These are phyloP conservation scores for Ustilaginoidea virens DNA, from an alignment of 2,329 filamentous ascomycete genomes.

Conservation along the genomic window DNA sequence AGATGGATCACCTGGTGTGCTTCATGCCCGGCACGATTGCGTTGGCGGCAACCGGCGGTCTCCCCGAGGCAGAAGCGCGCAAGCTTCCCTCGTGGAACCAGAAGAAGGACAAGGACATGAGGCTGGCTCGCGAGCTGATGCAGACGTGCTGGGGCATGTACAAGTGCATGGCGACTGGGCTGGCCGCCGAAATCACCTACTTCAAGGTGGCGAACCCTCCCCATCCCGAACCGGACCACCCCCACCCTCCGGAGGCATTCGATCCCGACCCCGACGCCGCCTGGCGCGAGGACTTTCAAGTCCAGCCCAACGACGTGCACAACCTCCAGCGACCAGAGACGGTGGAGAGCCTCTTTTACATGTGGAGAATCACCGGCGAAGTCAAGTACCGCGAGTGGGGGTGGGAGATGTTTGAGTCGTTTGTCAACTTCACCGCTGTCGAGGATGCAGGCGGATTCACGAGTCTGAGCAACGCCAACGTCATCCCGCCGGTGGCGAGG, in stretches of 20 bases:
- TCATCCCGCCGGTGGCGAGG: constrained; percentile 48
- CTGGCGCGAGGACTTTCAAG: constrained; percentile 66
- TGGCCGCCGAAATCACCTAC: constrained; percentile 90
- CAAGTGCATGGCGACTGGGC: constrained; percentile 70
- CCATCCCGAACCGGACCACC: constrained; percentile 35
- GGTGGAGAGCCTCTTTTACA: constrained; percentile 91
- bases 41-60: constrained; percentile 67
- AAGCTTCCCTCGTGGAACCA: constrained; percentile 58
- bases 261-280: constrained; percentile 35
- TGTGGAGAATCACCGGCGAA: constrained; percentile 96
- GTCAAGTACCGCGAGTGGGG: constrained; percentile 86
- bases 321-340: constrained; percentile 94
- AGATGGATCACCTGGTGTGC: constrained; percentile 97
- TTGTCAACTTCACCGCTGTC: constrained; percentile 72
- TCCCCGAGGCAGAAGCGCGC: constrained; percentile 59
- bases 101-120: constrained; percentile 74
- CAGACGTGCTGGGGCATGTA: constrained; percentile 99
- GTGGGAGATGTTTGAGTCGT: constrained; percentile 95
- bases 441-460: constrained; percentile 68
- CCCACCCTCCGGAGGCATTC: constrained; percentile 30
- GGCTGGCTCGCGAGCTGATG: constrained; percentile 76
- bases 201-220: constrained; percentile 65
- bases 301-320: constrained; percentile 73
- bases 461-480: constrained; percentile 60
- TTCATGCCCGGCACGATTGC: constrained; percentile 96